Base-by-base conservation (phyloP, 2,329 filamentous ascomycete species). In the Rutstroemia sp. region DNA sequence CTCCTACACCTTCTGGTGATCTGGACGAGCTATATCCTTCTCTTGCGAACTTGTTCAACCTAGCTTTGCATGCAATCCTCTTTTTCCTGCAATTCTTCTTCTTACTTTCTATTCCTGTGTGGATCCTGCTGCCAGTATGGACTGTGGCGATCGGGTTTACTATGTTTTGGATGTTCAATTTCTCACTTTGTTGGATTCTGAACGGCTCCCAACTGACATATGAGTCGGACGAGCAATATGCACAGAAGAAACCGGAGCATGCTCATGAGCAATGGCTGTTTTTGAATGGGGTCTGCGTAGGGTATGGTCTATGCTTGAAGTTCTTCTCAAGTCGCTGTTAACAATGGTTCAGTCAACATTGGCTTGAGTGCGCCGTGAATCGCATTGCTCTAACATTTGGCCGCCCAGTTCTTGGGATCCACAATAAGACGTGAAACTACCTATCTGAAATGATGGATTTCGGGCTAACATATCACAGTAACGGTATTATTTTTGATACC, bases 211-310 rank as follows among this genome's bases (percentile, higher is more conserved):
- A 71, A 3, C 71, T 9, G 8, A 73, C 74, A 2, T 83, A 78
- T 62, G 69, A 71, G 17, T 83, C 82, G 1, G 75, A 81, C 44
- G 72, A 76, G 2, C 72, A 78, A 54, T 82, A 79, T 59, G 76
- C 82, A 1, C 69, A 75, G 0, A 73, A 60, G n/a, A 70, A 72
- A 2, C 68, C 75, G 0, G 75, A 66, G n/a, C 70, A 74, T 67
- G 73, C 74, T 10, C 75, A 82, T 52, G 88, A 92, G 71, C 79
- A 84, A 64, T 92, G 88, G 88, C 76, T 92, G n/a, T 92, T 88
- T 67, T 70, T 92, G 51, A 92, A 92, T 65, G 88, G 88, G 0
- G 82, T 91, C 27, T 81, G 78, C 9, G 78, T 78, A 37, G 80
- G 78, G 81, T 84, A 71, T 58, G 78, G 73, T 17, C 53, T 19